phyloP scores from a whole-genome alignment of 768 basidiomycete species.

The Austroboletus eburneus region DNA sequence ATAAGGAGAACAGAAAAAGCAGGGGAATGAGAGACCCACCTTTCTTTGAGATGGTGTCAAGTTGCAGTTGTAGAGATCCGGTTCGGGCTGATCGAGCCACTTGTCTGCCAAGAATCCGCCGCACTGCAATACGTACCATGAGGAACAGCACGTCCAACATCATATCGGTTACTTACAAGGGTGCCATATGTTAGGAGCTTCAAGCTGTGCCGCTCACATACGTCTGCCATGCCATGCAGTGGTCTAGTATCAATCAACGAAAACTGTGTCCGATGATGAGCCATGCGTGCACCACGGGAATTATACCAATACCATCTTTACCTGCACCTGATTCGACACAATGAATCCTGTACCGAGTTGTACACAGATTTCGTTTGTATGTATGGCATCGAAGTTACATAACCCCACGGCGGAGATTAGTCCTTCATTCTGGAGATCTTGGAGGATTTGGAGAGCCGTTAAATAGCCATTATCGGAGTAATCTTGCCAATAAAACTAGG shows the following conservation, averaged over 20 bases:
- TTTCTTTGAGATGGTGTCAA: slow-evolving; percentile 84
- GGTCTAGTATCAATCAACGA: slow-evolving; percentile 79
- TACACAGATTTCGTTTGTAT: slow-evolving; percentile 77
- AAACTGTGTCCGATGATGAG: slow-evolving; percentile 46
- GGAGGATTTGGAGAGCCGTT: slow-evolving; percentile 46
- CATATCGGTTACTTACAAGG: slow-evolving; percentile 43
- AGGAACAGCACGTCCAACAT: background rate
- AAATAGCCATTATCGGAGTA: slow-evolving; percentile 49
- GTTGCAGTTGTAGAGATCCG: slow-evolving; percentile 62
- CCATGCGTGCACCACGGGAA: background rate
- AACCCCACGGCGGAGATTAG: slow-evolving; percentile 65
- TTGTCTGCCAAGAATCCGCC: slow-evolving; percentile 78
- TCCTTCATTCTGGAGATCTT: slow-evolving; percentile 55
- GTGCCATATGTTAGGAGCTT: slow-evolving; percentile 83
- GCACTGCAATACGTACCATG: slow-evolving; percentile 48
- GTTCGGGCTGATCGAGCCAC: slow-evolving; percentile 66
- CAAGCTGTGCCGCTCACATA: slow-evolving; percentile 67
- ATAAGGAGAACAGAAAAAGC: too few species aligned
- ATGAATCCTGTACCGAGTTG: slow-evolving; percentile 65
- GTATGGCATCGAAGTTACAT: slow-evolving; percentile 75
- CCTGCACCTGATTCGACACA: slow-evolving; percentile 83
- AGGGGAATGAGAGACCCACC: too few species aligned
- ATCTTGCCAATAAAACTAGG: slow-evolving; percentile 80
- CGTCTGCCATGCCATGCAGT: slow-evolving; percentile 70
- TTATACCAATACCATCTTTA: slow-evolving; percentile 26